Percentiles rank a stretch among this genome's conserved stretches.
Conservation (phyloP, 1,284 basidiomycete species). For the Austropuccinia psidii region DNA sequence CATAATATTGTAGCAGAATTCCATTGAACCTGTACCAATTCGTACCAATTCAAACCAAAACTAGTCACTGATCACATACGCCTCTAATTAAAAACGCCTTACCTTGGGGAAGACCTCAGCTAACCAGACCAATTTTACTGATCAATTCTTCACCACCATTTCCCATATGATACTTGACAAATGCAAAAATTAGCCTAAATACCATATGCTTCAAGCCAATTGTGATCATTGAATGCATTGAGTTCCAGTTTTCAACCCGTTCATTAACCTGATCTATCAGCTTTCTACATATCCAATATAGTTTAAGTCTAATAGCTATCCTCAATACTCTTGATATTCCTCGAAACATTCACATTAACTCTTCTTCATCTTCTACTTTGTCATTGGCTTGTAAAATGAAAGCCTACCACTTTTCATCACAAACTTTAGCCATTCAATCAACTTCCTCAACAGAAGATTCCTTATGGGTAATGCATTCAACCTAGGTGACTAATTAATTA, state of each 20-base stretch:
- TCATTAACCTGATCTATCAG: neutral
- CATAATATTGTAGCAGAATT: conserved; percentile 75
- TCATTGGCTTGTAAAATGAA: neutral
- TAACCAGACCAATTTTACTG: conserved; percentile 91
- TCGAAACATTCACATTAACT: neutral
- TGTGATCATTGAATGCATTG: neutral
- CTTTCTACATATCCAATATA: conserved; percentile 5
- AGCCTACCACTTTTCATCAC: neutral
- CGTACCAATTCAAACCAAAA: too few relatives aligned
- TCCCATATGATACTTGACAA: neutral
- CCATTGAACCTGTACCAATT: too few relatives aligned
- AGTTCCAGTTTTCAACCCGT: neutral
- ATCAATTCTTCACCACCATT: conserved; percentile 80
- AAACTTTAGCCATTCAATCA: neutral
- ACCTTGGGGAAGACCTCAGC: conserved; percentile 74
- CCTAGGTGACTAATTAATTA: conserved; percentile 5
- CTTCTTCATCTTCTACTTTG: neutral
- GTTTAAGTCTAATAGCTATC: neutral
- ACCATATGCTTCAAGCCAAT: conserved; percentile 10
- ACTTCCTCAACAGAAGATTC: conserved; percentile 3
- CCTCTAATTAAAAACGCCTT: conserved; percentile 87
- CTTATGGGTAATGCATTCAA: conserved; percentile 1
- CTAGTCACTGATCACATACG: too few relatives aligned
- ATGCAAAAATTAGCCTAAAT: conserved; percentile 7
- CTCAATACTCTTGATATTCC: conserved; percentile 14